phyloP scores from a whole-genome alignment of 805 yeast species.

The Candida loeiensis region DNA sequence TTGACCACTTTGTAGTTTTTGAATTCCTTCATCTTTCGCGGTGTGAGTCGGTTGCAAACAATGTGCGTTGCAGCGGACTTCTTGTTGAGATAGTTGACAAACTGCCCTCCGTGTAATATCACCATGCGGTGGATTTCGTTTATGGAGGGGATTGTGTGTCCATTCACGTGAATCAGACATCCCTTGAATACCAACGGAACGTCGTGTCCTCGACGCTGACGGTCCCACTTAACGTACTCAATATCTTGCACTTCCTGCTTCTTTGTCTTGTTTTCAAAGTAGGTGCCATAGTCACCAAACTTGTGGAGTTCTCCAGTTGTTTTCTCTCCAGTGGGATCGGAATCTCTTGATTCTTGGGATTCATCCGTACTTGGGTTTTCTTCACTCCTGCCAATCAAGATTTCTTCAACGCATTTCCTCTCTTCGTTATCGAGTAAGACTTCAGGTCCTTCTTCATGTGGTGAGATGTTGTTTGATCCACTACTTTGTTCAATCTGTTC shows the following conservation, averaged over 20 bases:
- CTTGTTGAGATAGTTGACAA: slow-evolving; percentile 61
- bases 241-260: slow-evolving; percentile 62
- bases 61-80: slow-evolving; percentile 82
- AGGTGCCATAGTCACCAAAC: slow-evolving; percentile 67
- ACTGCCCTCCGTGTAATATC: slow-evolving; percentile 75
- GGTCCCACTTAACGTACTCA: slow-evolving; percentile 48
- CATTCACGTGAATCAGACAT: slow-evolving; percentile 78
- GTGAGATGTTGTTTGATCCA: too few species aligned
- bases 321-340: not conserved
- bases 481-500: too few species aligned
- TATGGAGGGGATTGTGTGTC: slow-evolving; percentile 81
- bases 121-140: slow-evolving; percentile 67
- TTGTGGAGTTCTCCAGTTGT: slow-evolving; percentile 34
- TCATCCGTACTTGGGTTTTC: not conserved
- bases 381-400: too few species aligned
- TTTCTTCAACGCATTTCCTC: too few species aligned
- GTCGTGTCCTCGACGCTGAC: slow-evolving; percentile 23
- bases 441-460: too few species aligned
- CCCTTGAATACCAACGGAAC: slow-evolving; percentile 49
- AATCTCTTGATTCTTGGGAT: not conserved
- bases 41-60: slow-evolving; percentile 74
- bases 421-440: too few species aligned
- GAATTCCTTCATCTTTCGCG: slow-evolving; percentile 66
- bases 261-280: slow-evolving; percentile 55
- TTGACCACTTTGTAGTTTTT: slow-evolving; percentile 67